Conservation (phyloP, 2,329 filamentous ascomycete species). For the Cytospora chrysosperma region DNA sequence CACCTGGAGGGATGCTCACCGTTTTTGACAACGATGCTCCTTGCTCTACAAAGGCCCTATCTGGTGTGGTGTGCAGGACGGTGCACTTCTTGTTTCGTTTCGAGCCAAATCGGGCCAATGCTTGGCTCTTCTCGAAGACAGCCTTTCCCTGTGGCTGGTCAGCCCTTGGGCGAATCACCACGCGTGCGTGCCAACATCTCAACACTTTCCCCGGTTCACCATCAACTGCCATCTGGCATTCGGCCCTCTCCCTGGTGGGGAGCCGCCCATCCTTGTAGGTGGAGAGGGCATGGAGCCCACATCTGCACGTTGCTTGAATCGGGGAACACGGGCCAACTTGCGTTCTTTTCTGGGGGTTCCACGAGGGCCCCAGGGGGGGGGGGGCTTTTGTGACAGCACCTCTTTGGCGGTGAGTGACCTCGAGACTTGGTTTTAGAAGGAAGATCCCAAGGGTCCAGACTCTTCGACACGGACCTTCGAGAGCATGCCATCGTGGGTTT, state of each 20-base stretch:
- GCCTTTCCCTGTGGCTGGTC: background rate
- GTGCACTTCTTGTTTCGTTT: constrained; percentile 2
- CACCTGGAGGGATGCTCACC: background rate
- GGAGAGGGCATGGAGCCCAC: constrained; percentile 2
- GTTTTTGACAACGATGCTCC: constrained; percentile 5
- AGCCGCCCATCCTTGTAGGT: constrained; percentile 11
- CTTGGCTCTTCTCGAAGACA: constrained; percentile 3
- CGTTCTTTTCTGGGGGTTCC: constrained; percentile 9
- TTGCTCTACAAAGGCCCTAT: background rate
- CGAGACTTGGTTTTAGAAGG: background rate
- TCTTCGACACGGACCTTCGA: constrained; percentile 12
- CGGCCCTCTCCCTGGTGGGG: background rate
- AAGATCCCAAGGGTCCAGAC: constrained; percentile 10
- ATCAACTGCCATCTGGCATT: constrained; percentile 4
- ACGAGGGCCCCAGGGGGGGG: background rate
- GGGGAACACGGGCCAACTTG: constrained; percentile 10
- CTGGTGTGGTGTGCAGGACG: background rate
- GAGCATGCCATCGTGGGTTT: background rate
- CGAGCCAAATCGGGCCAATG: constrained; percentile 16
- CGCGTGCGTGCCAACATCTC: background rate
- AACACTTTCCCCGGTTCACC: background rate
- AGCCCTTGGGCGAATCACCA: background rate
- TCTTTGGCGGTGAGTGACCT: constrained; percentile 22
- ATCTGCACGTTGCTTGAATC: constrained; percentile 14
- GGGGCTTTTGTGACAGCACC: background rate